A percentile compares a stretch with the other conserved stretches of the same genome.
These are phyloP conservation scores for Panicum miliaceum DNA, from an alignment of 176 grass and related monocot genomes.

Conservation along the genomic window DNA sequence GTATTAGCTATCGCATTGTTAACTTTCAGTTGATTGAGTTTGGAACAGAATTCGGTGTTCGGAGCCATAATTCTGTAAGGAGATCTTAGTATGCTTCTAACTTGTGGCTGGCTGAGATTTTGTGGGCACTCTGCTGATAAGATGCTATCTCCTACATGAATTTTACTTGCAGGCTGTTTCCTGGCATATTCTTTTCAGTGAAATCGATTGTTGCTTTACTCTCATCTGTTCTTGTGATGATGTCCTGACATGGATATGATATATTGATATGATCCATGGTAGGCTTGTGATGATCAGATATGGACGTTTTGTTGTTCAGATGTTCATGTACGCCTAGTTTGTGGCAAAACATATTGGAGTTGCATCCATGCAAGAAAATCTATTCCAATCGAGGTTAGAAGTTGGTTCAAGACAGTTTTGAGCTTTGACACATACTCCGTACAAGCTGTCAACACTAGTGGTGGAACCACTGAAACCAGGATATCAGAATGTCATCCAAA, in stretches of 20 bases:
- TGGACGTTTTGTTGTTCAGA: neutral
- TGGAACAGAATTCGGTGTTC: constrained; percentile 3
- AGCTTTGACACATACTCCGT: constrained; percentile 20
- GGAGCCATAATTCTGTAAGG: constrained; percentile 7
- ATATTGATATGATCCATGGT: neutral
- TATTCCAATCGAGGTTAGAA: neutral
- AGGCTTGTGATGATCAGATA: neutral
- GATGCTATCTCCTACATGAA: constrained; percentile 15
- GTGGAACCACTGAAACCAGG: neutral
- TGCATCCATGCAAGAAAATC: neutral
- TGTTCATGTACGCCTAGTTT: neutral
- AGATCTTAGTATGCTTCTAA: neutral
- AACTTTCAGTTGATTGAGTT: constrained; percentile 28
- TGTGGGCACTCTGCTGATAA: constrained; percentile 14
- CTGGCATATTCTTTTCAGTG: neutral
- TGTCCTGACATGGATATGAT: neutral
- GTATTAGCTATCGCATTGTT: neutral
- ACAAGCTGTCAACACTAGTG: neutral
- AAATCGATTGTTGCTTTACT: neutral
- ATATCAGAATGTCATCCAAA: neutral
- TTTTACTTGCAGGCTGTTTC: constrained; percentile 5
- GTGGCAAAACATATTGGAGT: neutral
- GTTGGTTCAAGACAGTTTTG: too few relatives aligned
- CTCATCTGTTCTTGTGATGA: neutral
- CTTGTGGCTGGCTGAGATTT: neutral